phyloP scores from a whole-genome alignment of 805 yeast species.

The Ogataea paraovalis region DNA sequence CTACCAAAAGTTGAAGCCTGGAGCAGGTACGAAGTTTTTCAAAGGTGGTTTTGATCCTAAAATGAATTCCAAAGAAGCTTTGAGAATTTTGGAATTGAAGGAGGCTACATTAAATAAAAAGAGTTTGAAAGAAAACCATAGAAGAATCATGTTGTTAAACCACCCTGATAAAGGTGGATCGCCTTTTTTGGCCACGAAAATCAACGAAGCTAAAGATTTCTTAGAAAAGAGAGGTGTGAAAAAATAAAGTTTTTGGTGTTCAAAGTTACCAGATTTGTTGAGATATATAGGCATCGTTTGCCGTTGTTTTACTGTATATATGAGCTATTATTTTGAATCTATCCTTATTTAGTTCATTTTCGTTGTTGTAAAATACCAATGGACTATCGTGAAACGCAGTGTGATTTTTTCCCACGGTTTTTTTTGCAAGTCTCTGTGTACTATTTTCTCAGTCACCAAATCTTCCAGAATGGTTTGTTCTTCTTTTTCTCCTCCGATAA shows the following conservation, averaged over 20 bases:
- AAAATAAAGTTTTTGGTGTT: constrained; percentile 17
- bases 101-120: constrained; percentile 61
- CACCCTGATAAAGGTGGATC: constrained; percentile 97
- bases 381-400: not conserved
- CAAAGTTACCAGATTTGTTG: not conserved
- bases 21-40: constrained; percentile 57
- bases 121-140: constrained; percentile 72
- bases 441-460: constrained; percentile 19
- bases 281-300: not conserved
- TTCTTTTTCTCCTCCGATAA: not conserved
- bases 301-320: too few relatives aligned
- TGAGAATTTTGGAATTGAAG: constrained; percentile 72
- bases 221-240: constrained; percentile 59
- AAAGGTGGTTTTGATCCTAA: constrained; percentile 92
- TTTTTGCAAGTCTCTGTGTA: not conserved
- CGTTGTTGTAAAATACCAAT: too few relatives aligned
- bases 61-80: constrained; percentile 85
- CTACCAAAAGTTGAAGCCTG: constrained; percentile 64
- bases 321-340: too few relatives aligned
- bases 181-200: constrained; percentile 82
- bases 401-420: not conserved
- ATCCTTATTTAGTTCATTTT: too few relatives aligned
- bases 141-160: constrained; percentile 79
- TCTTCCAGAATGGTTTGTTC: constrained; percentile 25
- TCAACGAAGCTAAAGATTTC: constrained; percentile 87